Percentiles rank a stretch among this genome's conserved stretches.
Evolutionary conservation across 208 protist species (phyloP).

Genomic region (Leishmania tarentolae): DNA sequence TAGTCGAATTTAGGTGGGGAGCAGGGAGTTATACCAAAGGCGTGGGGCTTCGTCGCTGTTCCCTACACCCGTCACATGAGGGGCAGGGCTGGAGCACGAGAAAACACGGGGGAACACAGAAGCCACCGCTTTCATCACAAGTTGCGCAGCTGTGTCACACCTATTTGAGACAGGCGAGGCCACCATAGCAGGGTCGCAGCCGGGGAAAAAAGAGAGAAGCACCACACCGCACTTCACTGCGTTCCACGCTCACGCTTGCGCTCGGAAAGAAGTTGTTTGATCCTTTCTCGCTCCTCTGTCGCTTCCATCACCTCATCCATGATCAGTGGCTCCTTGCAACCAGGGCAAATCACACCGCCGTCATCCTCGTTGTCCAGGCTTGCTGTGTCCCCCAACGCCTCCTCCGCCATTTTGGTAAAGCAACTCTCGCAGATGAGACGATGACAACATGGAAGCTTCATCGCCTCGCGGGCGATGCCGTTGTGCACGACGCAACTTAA

Average conservation of each 20-base stretch:
- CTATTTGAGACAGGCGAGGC: neutral
- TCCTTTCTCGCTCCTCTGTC: slow-evolving; percentile 54
- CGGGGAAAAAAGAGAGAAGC: neutral
- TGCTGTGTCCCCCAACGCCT: slow-evolving; percentile 40
- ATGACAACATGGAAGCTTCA: slow-evolving; percentile 75
- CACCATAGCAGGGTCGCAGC: neutral
- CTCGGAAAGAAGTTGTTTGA: slow-evolving; percentile 30
- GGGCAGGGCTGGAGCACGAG: neutral
- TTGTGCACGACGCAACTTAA: slow-evolving; percentile 55
- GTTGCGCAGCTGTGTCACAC: neutral
- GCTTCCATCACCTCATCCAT: slow-evolving; percentile 71
- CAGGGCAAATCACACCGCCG: slow-evolving; percentile 52
- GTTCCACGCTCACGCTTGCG: slow-evolving; percentile 31
- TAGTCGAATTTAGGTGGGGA: neutral
- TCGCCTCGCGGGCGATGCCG: slow-evolving; percentile 59
- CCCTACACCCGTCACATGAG: neutral
- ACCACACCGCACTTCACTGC: neutral
- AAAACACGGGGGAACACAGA: neutral
- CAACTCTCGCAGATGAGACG: slow-evolving; percentile 63
- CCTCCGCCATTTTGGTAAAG: slow-evolving; percentile 63
- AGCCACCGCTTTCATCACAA: neutral
- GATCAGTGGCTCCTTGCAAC: slow-evolving; percentile 68
- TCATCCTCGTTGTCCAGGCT: slow-evolving; percentile 37
- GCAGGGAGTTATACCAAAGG: neutral
- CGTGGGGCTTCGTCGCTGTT: neutral